These are phyloP conservation scores for Cercis canadensis DNA, from an alignment of 306 rosid species.

Conservation along the genomic window DNA sequence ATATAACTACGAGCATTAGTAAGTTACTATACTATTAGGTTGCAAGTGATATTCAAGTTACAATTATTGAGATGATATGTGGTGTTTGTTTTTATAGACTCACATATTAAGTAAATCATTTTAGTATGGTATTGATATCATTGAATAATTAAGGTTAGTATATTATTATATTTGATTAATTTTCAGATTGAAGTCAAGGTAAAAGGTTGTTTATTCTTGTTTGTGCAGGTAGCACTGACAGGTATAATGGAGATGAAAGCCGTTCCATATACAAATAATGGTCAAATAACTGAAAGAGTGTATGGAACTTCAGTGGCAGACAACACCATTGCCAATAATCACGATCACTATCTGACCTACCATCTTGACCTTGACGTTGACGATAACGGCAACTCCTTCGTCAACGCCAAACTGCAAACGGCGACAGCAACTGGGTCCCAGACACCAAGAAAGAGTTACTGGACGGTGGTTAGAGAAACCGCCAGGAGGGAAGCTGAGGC, in stretches of 20 bases:
- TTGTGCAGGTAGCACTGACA: constrained; percentile 75
- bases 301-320: constrained; percentile 74
- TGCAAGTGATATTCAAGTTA: too few relatives aligned
- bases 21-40: too few relatives aligned
- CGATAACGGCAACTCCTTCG: constrained; percentile 66
- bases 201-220: not conserved
- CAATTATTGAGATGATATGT: too few relatives aligned
- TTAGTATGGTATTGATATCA: too few relatives aligned
- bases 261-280: constrained; percentile 49
- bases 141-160: too few relatives aligned
- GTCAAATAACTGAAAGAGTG: constrained; percentile 44
- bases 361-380: constrained; percentile 83
- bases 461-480: constrained; percentile 64
- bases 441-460: constrained; percentile 77
- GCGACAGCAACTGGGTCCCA: constrained; percentile 23
- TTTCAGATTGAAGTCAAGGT: too few relatives aligned
- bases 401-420: constrained; percentile 58
- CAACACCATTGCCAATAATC: constrained; percentile 69
- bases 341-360: constrained; percentile 77
- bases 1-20: too few relatives aligned
- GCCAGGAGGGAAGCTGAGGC: constrained; percentile 71
- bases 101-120: too few relatives aligned
- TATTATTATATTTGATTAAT: too few relatives aligned
- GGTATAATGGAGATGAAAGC: constrained; percentile 75
- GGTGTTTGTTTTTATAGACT: too few relatives aligned